Percentiles rank a stretch among this genome's conserved stretches.
Conservation (phyloP, 2,329 filamentous ascomycete species). For the Elsinoe australis region DNA sequence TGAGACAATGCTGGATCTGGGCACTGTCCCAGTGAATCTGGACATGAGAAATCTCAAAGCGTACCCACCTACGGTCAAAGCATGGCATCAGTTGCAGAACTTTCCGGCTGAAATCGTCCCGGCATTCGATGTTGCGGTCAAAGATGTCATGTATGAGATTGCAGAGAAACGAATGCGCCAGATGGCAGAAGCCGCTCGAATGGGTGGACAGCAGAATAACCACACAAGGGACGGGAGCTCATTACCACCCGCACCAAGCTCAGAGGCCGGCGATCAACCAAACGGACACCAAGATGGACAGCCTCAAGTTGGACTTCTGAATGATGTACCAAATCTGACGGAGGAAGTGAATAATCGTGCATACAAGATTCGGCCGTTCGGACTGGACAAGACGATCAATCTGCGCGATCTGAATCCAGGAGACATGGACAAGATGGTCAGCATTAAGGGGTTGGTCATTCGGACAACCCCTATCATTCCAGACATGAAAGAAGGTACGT, state of each 20-base stretch:
- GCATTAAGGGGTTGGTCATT: constrained; percentile 92
- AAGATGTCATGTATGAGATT: constrained; percentile 87
- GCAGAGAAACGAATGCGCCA: constrained; percentile 71
- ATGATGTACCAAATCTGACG: constrained; percentile 59
- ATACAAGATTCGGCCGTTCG: constrained; percentile 85
- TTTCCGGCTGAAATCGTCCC: constrained; percentile 96
- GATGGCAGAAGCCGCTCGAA: constrained; percentile 37
- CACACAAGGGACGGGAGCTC: constrained; percentile 53
- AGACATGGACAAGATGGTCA: constrained; percentile 93
- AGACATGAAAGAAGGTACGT: constrained; percentile 84
- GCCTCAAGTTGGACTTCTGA: constrained; percentile 28
- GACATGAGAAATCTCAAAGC: constrained; percentile 84
- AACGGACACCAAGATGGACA: constrained; percentile 27
- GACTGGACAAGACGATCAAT: constrained; percentile 78
- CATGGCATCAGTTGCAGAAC: constrained; percentile 90
- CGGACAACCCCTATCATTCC: constrained; percentile 92
- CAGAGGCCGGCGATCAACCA: constrained; percentile 42
- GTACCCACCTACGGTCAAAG: constrained; percentile 83
- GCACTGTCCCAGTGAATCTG: constrained; percentile 75
- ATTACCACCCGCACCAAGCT: constrained; percentile 69
- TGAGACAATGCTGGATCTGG: constrained; percentile 83
- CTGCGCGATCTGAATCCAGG: constrained; percentile 89
- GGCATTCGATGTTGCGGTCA: constrained; percentile 89
- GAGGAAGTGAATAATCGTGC: constrained; percentile 70
- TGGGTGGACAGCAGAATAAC: neutral